Evolutionary conservation across 1,139 yeast species (phyloP).

Genomic region (Ogataea hybrid): DNA sequence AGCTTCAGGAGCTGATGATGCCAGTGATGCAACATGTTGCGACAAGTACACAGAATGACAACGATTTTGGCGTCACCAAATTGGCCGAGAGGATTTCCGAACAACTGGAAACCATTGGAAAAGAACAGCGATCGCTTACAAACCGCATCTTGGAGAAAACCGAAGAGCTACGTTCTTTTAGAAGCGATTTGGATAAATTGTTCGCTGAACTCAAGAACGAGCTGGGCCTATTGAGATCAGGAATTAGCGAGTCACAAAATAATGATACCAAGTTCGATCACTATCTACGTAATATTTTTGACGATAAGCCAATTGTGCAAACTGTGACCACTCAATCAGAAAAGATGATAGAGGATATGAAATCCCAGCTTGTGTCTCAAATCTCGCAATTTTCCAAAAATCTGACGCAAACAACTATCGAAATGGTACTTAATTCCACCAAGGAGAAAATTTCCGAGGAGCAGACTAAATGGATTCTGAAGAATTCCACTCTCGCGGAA

Average conservation of each 20-base stretch:
- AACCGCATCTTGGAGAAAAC: slow-evolving; percentile 9
- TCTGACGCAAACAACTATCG: slow-evolving; percentile 10
- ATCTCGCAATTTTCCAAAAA: slow-evolving; percentile 4
- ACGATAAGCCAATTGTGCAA: slow-evolving; percentile 1
- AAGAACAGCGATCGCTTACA: slow-evolving; percentile 7
- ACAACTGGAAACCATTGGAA: slow-evolving; percentile 2
- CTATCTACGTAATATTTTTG: slow-evolving; percentile 2
- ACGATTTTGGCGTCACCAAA: neutral
- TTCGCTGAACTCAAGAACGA: neutral
- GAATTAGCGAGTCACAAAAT: neutral
- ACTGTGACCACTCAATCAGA: slow-evolving; percentile 4
- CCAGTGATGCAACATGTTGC: slow-evolving; percentile 32
- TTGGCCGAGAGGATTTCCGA: neutral
- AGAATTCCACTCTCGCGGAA: neutral
- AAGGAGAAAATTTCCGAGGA: slow-evolving; percentile 7
- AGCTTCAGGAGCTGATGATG: slow-evolving; percentile 26
- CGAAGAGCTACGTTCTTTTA: slow-evolving; percentile 11
- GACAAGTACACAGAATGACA: neutral
- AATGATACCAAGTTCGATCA: neutral
- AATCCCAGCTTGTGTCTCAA: slow-evolving; percentile 2
- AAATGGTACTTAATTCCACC: slow-evolving; percentile 7
- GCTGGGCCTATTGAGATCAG: neutral
- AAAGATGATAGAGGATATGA: slow-evolving; percentile 8
- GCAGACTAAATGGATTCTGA: slow-evolving; percentile 8
- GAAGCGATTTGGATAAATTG: slow-evolving; percentile 8